Base-by-base conservation (phyloP, 192 early-diverging fungal species). In the Spinellus fusiger region DNA sequence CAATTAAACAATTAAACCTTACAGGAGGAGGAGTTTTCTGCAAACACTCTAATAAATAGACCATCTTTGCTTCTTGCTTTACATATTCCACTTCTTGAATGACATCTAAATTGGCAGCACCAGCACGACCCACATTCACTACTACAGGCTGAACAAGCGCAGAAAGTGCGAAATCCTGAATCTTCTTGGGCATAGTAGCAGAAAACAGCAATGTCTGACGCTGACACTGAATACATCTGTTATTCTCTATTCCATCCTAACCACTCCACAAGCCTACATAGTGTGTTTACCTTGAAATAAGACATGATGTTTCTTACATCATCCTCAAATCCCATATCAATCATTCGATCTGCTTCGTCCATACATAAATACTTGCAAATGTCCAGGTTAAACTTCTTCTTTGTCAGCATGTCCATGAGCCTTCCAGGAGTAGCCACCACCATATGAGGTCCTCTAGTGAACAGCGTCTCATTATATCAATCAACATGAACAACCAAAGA, bases 331-430 rank as follows among this genome's bases (percentile, higher is more conserved):
- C 94, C 94, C 85, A 96, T 90, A 68, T 98, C 96, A 53, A 98
- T 86, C 96, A 98, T 98, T 58, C 95, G 80, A 84, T 98, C 96
- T 12, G 96, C 96, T 72, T 98, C 96, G 73, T 98, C 96, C 85
- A 97, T 84, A 62, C 94, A 95, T 66, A 98, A 71, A 47, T 84
- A 95, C 65, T 81, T 88, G 81, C 94, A 96, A 38, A 86, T 61
- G 59, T 94, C 86, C 61, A 98, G 65, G 53, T 92, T 96, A 56
- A 98, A 84, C 56, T 87, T 89, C n/a, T 86, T 83, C 49, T 91
- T 91, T 13, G 74, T 75, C 16, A 98, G 68, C 91, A 98, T 91
- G 60, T 94, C 96, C 70, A 93, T 88, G 52, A 98, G 76, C 53
- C 96, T 76, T 31, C 96, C 96, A 12, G 96, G 96, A 0, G 96